Evolutionary conservation across 306 rosid species (phyloP).

Genomic region (Geum urbanum): DNA sequence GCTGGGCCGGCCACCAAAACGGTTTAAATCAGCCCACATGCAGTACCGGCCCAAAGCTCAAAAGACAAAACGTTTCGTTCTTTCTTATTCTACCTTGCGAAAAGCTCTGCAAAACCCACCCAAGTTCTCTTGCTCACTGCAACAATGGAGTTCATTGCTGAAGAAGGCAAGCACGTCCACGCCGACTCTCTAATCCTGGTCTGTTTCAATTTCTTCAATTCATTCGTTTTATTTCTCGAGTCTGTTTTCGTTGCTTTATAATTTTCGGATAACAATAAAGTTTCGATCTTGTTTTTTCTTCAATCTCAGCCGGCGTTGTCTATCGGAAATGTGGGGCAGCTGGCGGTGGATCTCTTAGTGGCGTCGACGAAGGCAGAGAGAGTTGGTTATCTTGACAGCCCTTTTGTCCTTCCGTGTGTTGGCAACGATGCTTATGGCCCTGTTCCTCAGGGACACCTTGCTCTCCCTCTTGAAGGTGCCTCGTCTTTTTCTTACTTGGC

Average conservation of each 20-base stretch:
- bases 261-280: too few relatives aligned
- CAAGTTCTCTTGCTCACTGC: too few relatives aligned
- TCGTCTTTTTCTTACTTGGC: neutral
- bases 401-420: slow-evolving; percentile 77
- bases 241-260: neutral
- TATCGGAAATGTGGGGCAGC: slow-evolving; percentile 89
- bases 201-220: slow-evolving; percentile 16
- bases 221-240: neutral
- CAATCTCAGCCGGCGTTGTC: slow-evolving; percentile 78
- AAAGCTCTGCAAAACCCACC: too few relatives aligned
- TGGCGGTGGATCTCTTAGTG: slow-evolving; percentile 64
- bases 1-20: too few relatives aligned
- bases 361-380: slow-evolving; percentile 62
- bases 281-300: too few relatives aligned
- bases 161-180: slow-evolving; percentile 45
- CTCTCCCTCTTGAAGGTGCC: slow-evolving; percentile 88
- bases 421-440: slow-evolving; percentile 92
- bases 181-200: slow-evolving; percentile 70
- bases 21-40: too few relatives aligned
- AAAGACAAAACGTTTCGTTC: too few relatives aligned
- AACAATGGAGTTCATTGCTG: slow-evolving; percentile 59
- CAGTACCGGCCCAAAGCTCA: too few relatives aligned
- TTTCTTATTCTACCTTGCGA: too few relatives aligned
- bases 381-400: slow-evolving; percentile 76
- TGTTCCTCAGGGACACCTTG: slow-evolving; percentile 68